Evolutionary conservation across 1,139 yeast genomes (phyloP).

Genomic region (Kodamaea fungicola): DNA sequence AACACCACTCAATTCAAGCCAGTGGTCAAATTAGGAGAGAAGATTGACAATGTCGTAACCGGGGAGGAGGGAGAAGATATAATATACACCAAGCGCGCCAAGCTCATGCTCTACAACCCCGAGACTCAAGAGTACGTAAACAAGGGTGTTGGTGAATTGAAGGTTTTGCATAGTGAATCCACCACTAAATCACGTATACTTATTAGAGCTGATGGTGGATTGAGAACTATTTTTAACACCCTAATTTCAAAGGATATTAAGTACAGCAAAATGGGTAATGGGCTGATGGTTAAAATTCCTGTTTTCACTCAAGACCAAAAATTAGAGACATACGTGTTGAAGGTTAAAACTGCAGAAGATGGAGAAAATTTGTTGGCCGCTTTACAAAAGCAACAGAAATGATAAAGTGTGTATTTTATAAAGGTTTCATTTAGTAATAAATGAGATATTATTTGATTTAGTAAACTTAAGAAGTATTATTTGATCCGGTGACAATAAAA

Average conservation of each 20-base stretch:
- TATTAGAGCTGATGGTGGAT: constrained; percentile 86
- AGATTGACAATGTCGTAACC: constrained; percentile 43
- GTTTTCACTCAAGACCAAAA: constrained; percentile 42
- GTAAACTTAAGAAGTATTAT: too few relatives aligned
- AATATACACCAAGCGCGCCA: constrained; percentile 64
- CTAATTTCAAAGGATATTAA: constrained; percentile 49
- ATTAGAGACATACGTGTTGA: constrained; percentile 59
- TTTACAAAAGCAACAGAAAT: constrained; percentile 20
- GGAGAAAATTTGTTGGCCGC: constrained; percentile 59
- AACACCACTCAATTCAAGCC: constrained; percentile 47
- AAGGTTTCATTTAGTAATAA: constrained; percentile 2
- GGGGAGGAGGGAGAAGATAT: constrained; percentile 85
- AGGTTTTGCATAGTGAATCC: constrained; percentile 58
- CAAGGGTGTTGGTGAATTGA: constrained; percentile 80
- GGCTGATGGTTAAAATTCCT: constrained; percentile 57
- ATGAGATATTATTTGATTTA: too few relatives aligned
- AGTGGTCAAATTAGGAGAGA: constrained; percentile 43
- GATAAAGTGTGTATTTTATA: background rate
- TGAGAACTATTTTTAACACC: constrained; percentile 73
- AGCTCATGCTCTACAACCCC: constrained; percentile 60
- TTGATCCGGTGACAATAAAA: too few relatives aligned
- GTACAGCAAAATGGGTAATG: constrained; percentile 58
- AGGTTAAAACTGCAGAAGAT: constrained; percentile 67
- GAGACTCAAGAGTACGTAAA: constrained; percentile 50
- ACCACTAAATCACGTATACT: constrained; percentile 66